Evolutionary conservation across 1,284 basidiomycete species (phyloP), one percentile per base, ranked within the genome.

Genomic region (Rhodotorula sp.): DNA sequence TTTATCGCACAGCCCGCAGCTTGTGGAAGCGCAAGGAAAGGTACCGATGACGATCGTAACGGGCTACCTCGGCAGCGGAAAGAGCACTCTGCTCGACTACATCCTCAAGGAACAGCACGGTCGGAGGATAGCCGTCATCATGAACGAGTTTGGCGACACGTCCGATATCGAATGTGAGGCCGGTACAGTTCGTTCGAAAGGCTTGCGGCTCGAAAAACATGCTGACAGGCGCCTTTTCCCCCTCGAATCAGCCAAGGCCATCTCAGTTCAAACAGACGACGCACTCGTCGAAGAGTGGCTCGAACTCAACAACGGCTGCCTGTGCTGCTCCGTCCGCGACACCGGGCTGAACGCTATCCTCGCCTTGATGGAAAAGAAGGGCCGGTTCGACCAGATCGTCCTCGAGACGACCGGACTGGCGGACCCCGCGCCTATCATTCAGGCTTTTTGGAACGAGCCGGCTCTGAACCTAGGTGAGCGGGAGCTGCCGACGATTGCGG

Each of bases 261-360:
- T 95, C 19, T 86, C 90, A 2, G 89, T 90, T 62, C 78, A 79
- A 8, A 54, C 60, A 1, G 71, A 74, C 10, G 77, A 77, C 56
- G 76, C 78, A 0, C 81, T 85, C 45, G 88, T 88, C 0, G 88
- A 91, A 78, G 90, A 92, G 76, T 87, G 94, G 77, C 86, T 95
- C 21, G 90, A 94, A 73, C 85, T 95, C 1, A 89, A 93, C 2
- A 97, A 97, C 80, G 94, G 94, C 16, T 97, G 94, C 80, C 81
- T 97, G 31, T 97, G 94, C 80, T 97, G 94, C 81, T 93, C 91
- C 68, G 90, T 97, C 82, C 94, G 95, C 79, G 93, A 97, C 80
- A 85, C 87, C 21, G 94, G 94, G 2, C 86, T 91, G 1, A 91
- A 92, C 43, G 92, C 94, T 2, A 95, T 97, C 64, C 92, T 95